These are phyloP conservation scores for Violaceomyces palustris DNA, from an alignment of 1,284 basidiomycete species.

Conservation along the genomic window DNA sequence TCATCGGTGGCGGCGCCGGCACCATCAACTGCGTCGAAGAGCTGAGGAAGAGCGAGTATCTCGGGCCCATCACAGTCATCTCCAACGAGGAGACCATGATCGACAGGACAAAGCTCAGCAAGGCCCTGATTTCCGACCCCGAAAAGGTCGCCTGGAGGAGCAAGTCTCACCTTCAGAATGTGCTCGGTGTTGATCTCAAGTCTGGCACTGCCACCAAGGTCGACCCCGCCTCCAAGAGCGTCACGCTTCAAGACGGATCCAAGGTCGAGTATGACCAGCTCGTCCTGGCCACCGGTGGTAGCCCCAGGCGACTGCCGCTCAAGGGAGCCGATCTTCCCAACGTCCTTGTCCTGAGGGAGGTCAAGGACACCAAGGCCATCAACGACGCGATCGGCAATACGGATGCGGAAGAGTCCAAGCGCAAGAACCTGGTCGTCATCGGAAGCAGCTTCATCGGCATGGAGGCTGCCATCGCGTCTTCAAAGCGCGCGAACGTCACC, in stretches of 20 bases:
- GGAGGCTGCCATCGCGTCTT: constrained; percentile 74
- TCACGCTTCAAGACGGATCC: constrained; percentile 53
- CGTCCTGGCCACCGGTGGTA: constrained; percentile 55
- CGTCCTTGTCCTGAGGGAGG: constrained; percentile 69
- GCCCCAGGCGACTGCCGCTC: constrained; percentile 65
- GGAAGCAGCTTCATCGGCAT: constrained; percentile 90
- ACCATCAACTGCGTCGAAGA: constrained; percentile 76
- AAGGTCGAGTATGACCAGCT: constrained; percentile 52
- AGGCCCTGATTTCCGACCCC: constrained; percentile 72
- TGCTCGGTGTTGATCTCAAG: constrained; percentile 72
- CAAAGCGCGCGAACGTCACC: constrained; percentile 66
- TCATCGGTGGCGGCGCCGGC: constrained; percentile 79
- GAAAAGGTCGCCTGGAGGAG: constrained; percentile 71
- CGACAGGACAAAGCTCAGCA: constrained; percentile 86
- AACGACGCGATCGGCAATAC: constrained; percentile 60
- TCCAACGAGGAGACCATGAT: constrained; percentile 77
- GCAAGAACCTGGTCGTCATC: constrained; percentile 72
- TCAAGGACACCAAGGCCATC: constrained; percentile 71
- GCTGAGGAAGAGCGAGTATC: constrained; percentile 75
- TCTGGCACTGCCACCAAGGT: constrained; percentile 55
- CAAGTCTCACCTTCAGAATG: constrained; percentile 70
- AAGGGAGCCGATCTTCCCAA: constrained; percentile 72
- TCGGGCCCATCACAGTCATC: constrained; percentile 71
- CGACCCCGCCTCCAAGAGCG: constrained; percentile 28
- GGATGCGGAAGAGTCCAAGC: constrained; percentile 41